Percentiles rank a stretch among this genome's conserved stretches.
Evolutionary conservation across 495 filamentous ascomycete genomes (phyloP).

Genomic region (Aspergillus nanangensis): DNA sequence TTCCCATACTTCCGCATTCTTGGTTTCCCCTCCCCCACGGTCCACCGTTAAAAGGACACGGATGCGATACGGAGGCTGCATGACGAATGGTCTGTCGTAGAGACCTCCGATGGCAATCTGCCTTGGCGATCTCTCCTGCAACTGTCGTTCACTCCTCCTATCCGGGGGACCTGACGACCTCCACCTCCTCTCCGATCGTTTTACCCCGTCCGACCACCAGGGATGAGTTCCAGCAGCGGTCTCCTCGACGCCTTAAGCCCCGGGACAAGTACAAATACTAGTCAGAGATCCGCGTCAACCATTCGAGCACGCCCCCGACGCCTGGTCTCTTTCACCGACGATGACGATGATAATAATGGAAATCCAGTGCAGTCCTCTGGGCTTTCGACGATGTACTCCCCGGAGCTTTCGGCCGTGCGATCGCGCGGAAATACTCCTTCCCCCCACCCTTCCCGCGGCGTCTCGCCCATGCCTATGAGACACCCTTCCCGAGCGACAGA

Average conservation of each 20-base stretch:
- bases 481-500: conserved; percentile 38
- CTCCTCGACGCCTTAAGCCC: conserved; percentile 35
- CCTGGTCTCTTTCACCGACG: conserved; percentile 38
- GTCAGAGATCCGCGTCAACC: conserved; percentile 27
- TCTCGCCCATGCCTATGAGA: conserved; percentile 45
- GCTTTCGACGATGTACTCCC: conserved; percentile 23
- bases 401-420: conserved; percentile 23
- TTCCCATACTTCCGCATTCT: background rate
- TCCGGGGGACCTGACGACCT: conserved; percentile 21
- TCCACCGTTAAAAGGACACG: conserved; percentile 22
- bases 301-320: conserved; percentile 43
- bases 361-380: conserved; percentile 28
- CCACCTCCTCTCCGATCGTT: conserved; percentile 10
- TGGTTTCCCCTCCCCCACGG: background rate
- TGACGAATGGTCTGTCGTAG: conserved; percentile 42
- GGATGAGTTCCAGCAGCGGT: conserved; percentile 44
- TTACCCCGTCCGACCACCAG: conserved; percentile 21
- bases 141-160: background rate
- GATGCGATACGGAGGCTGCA: conserved; percentile 34
- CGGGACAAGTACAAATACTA: conserved; percentile 28
- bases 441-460: conserved; percentile 38
- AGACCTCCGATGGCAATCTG: conserved; percentile 40
- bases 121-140: conserved; percentile 26
- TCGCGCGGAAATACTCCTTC: conserved; percentile 41
- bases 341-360: conserved; percentile 30